Evolutionary conservation across 768 basidiomycete genomes (phyloP).

Genomic region (Hemileccinum impolitum): DNA sequence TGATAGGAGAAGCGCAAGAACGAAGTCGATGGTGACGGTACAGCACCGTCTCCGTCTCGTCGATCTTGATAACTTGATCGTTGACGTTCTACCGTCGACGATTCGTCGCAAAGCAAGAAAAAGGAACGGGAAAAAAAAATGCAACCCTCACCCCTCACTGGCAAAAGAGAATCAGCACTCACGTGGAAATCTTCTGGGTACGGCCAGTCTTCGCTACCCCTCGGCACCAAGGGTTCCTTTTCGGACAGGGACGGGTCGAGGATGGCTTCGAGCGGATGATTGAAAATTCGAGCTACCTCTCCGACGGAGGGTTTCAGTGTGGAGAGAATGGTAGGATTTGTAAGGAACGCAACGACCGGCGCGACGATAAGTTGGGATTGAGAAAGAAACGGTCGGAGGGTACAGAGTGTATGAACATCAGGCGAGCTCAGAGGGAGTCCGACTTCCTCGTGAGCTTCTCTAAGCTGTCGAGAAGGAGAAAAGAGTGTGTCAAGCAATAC

Average conservation of each 20-base stretch:
- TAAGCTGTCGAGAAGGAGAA: slow-evolving; percentile 42
- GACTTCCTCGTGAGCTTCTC: slow-evolving; percentile 88
- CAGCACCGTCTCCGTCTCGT: slow-evolving; percentile 44
- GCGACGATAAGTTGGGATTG: slow-evolving; percentile 68
- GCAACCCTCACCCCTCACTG: background rate
- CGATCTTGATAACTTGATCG: slow-evolving; percentile 40
- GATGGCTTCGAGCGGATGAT: slow-evolving; percentile 71
- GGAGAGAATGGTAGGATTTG: slow-evolving; percentile 46
- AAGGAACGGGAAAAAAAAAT: background rate
- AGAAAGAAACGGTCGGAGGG: slow-evolving; percentile 66
- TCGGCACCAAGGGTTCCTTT: slow-evolving; percentile 47
- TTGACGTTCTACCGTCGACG: slow-evolving; percentile 45
- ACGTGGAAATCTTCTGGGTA: slow-evolving; percentile 75
- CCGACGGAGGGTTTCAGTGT: slow-evolving; percentile 51
- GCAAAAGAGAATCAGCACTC: slow-evolving; percentile 24
- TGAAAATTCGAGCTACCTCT: slow-evolving; percentile 80
- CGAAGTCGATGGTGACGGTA: slow-evolving; percentile 88
- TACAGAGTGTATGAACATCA: slow-evolving; percentile 55
- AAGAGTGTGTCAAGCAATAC: too few species aligned
- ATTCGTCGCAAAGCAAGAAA: background rate
- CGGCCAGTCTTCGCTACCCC: slow-evolving; percentile 73
- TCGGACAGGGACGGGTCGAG: slow-evolving; percentile 53
- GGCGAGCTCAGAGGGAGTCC: slow-evolving; percentile 57
- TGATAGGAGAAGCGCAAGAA: slow-evolving; percentile 73
- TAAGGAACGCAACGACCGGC: slow-evolving; percentile 72